Percentiles rank a stretch among this genome's conserved stretches.
Conservation (phyloP, 73 alveolate genomes). For the Paramecium caudatum region DNA sequence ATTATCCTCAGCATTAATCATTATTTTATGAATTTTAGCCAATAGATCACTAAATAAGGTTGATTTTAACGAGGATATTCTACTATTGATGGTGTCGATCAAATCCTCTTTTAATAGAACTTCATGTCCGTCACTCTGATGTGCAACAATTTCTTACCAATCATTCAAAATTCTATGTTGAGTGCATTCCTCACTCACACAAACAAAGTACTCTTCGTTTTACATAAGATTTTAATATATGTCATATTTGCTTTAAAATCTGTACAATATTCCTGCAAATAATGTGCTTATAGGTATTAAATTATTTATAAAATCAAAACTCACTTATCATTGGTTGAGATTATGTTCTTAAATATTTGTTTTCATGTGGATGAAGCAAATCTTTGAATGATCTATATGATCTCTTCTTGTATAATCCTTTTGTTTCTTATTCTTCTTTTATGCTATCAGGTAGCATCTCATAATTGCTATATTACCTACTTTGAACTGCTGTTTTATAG, state of each 20-base stretch:
- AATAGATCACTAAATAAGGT: not conserved
- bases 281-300: not conserved
- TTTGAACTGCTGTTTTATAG: not conserved
- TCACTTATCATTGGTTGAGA: not conserved
- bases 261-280: not conserved
- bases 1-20: not conserved
- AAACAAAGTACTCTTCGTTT: not conserved
- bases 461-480: too few relatives aligned
- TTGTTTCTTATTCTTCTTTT: too few relatives aligned
- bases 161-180: not conserved
- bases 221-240: slow-evolving; percentile 7
- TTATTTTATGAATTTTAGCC: not conserved
- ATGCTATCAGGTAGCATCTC: too few relatives aligned
- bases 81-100: not conserved
- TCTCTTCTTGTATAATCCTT: slow-evolving; percentile 14
- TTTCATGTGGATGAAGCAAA: not conserved
- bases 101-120: not conserved
- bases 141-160: not conserved
- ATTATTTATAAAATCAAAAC: not conserved
- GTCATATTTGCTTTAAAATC: too few relatives aligned
- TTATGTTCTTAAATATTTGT: not conserved
- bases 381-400: slow-evolving; percentile 25
- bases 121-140: slow-evolving; percentile 16
- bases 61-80: not conserved
- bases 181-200: not conserved